phyloP scores from a whole-genome alignment of 2,329 filamentous ascomycete species.

The Penicillium italicum region DNA sequence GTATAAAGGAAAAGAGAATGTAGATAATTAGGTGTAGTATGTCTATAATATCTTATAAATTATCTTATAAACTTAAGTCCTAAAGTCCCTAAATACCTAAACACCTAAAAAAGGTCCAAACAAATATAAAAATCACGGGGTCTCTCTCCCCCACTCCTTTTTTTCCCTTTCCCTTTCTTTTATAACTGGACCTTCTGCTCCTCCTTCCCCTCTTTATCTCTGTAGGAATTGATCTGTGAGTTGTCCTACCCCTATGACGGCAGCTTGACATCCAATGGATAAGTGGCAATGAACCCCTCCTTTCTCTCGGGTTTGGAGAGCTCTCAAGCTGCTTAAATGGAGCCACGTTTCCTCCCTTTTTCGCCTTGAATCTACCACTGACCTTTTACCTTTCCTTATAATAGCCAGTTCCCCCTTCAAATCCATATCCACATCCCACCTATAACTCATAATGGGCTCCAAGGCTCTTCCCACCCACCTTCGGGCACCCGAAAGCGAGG shows the following conservation, averaged over 20 bases:
- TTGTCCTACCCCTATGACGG: conserved; percentile 25
- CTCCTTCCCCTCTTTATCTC: background rate
- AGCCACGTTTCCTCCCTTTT: conserved; percentile 12
- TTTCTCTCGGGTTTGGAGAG: background rate
- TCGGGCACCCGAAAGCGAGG: conserved; percentile 50
- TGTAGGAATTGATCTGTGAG: background rate
- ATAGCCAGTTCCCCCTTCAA: conserved; percentile 5
- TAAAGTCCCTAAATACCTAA: background rate
- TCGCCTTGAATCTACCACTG: background rate
- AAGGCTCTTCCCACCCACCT: conserved; percentile 82
- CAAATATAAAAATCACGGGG: conserved; percentile 2
- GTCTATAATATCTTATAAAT: too few species aligned
- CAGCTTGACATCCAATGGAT: conserved; percentile 30
- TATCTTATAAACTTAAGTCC: too few species aligned
- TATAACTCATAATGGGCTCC: conserved; percentile 59
- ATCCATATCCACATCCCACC: background rate
- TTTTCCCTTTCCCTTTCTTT: conserved; percentile 3
- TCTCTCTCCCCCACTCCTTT: background rate
- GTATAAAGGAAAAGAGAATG: background rate
- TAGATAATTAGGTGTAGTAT: too few species aligned
- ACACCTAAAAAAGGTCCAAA: too few species aligned
- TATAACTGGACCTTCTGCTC: background rate
- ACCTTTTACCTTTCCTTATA: conserved; percentile 1
- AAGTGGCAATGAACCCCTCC: conserved; percentile 21
- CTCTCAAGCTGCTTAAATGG: background rate